phyloP scores from a whole-genome alignment of 192 early-diverging fungal genomes.

The Gonapodya sp. region DNA sequence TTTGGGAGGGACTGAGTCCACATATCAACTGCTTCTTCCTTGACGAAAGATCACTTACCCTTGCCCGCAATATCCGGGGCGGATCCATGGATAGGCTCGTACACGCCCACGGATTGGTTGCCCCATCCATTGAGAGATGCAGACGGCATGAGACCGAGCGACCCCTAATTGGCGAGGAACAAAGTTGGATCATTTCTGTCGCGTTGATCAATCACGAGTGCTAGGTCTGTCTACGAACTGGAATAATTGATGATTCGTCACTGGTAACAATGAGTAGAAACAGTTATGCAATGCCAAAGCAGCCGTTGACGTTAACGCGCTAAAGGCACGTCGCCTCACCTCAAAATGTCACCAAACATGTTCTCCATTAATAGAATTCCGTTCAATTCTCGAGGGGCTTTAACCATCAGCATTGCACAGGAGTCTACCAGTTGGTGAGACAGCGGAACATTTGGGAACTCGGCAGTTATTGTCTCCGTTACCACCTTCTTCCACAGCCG shows the following conservation, averaged over 20 bases:
- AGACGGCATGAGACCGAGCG: constrained; percentile 84
- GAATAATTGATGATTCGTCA: constrained; percentile 94
- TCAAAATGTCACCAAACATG: constrained; percentile 45
- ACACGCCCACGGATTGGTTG: constrained; percentile 70
- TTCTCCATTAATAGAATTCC: constrained; percentile 96
- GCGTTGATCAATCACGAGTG: background rate
- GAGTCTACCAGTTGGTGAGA: constrained; percentile 94
- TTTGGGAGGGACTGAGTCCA: background rate
- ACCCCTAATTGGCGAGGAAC: constrained; percentile 16
- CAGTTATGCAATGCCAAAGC: constrained; percentile 99
- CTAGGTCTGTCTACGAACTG: constrained; percentile 33
- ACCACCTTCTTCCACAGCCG: constrained; percentile 94
- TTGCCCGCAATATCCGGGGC: constrained; percentile 98
- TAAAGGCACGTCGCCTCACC: no score
- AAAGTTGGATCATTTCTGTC: background rate
- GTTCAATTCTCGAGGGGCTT: constrained; percentile 80
- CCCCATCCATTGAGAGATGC: constrained; percentile 85
- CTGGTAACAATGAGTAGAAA: no score
- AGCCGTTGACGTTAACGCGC: background rate
- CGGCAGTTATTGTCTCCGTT: constrained; percentile 73
- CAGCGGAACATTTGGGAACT: constrained; percentile 80
- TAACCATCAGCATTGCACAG: constrained; percentile 93
- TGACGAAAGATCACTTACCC: constrained; percentile 24
- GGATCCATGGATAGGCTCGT: constrained; percentile 99
- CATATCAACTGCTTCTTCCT: background rate